phyloP scores from a whole-genome alignment of 352 stramenopile genomes.

The Paralagenidium karlingii region DNA sequence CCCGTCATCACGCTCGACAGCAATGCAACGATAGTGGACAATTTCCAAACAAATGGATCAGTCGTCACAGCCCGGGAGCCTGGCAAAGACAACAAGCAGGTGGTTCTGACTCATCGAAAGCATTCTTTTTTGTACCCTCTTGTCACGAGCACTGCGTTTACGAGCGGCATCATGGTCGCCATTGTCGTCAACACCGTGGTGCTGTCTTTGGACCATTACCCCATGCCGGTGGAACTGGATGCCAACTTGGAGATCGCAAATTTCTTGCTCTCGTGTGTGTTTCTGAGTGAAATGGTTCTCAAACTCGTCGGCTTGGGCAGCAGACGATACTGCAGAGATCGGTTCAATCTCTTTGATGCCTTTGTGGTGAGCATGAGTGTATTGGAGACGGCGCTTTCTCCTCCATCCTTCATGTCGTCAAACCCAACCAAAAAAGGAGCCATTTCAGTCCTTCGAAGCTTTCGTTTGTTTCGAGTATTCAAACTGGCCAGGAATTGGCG shows the following conservation, averaged over 20 bases:
- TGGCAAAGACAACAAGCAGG: slow-evolving; percentile 22
- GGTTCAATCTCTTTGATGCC: slow-evolving; percentile 78
- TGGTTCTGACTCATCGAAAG: too few species aligned
- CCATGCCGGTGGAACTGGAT: slow-evolving; percentile 36
- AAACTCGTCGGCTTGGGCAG: slow-evolving; percentile 79
- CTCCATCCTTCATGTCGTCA: slow-evolving; percentile 52
- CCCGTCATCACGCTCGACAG: background rate
- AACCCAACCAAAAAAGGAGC: slow-evolving; percentile 38
- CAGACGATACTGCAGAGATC: slow-evolving; percentile 51
- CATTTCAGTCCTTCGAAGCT: slow-evolving; percentile 77
- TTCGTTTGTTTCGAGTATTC: slow-evolving; percentile 89
- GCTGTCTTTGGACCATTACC: slow-evolving; percentile 72
- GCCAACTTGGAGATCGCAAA: slow-evolving; percentile 64
- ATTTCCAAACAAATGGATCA: slow-evolving; percentile 3
- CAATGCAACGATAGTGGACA: background rate
- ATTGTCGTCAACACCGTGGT: slow-evolving; percentile 81
- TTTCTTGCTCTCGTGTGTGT: slow-evolving; percentile 62
- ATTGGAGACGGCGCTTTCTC: slow-evolving; percentile 48
- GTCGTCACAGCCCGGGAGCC: background rate
- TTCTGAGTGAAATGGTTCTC: slow-evolving; percentile 61
- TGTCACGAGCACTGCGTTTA: slow-evolving; percentile 12
- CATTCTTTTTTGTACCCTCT: slow-evolving; percentile 5
- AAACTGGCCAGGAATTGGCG: slow-evolving; percentile 91
- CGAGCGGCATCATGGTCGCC: slow-evolving; percentile 44
- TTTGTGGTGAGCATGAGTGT: slow-evolving; percentile 76